phyloP scores from a whole-genome alignment of 1,284 basidiomycete species.

The Cerrena zonata region DNA sequence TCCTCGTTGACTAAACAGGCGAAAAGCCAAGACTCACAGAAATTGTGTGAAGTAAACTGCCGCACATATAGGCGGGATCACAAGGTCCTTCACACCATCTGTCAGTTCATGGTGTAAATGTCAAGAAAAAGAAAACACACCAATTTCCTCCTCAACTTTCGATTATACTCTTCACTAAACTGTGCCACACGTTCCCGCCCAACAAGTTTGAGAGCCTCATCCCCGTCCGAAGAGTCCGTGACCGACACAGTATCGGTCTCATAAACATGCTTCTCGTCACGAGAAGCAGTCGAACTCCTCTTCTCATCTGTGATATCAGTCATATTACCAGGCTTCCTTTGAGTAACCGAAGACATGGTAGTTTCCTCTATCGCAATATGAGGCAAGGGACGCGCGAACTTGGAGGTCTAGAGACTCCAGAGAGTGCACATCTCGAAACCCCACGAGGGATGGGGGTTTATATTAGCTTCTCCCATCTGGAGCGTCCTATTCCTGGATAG shows the following conservation, averaged over 20 bases:
- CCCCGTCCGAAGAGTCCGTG: conserved; percentile 38
- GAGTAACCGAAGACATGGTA: conserved; percentile 12
- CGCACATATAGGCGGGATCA: conserved; percentile 58
- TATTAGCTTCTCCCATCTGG: neutral
- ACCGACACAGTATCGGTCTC: conserved; percentile 17
- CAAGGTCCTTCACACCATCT: conserved; percentile 37
- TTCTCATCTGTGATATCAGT: conserved; percentile 12
- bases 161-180: conserved; percentile 60
- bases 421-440: no score
- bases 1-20: neutral
- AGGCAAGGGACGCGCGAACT: neutral
- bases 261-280: conserved; percentile 23
- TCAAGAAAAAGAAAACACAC: conserved; percentile 28
- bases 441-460: neutral
- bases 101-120: neutral
- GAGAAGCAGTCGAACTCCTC: conserved; percentile 4
- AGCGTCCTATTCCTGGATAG: neutral
- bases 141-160: conserved; percentile 51
- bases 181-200: conserved; percentile 43
- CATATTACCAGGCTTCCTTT: conserved; percentile 7
- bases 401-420: neutral
- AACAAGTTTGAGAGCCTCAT: conserved; percentile 57
- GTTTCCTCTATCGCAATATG: no score
- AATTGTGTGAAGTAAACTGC: conserved; percentile 66
- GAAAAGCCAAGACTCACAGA: conserved; percentile 35